Percentiles rank a stretch among this genome's conserved stretches.
Evolutionary conservation across 1,284 basidiomycete species (phyloP).

Genomic region (Moesziomyces globuligerus): DNA sequence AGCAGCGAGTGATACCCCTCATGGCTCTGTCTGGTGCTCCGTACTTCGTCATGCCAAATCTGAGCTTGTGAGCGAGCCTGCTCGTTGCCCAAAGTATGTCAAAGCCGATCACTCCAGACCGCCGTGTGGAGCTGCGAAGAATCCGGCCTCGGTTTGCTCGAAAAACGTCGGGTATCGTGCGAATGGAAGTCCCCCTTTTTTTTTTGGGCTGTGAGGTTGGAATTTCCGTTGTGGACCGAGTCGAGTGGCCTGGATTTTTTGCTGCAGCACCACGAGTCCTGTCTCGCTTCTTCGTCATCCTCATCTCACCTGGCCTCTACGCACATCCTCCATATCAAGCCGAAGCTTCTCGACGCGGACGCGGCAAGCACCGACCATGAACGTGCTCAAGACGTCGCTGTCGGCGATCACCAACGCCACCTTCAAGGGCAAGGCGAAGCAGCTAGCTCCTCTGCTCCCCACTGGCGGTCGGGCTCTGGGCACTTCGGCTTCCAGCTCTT

Average conservation of each 20-base stretch:
- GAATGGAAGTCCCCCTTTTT: constrained; percentile 20
- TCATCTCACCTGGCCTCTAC: neutral
- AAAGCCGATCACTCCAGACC: constrained; percentile 5
- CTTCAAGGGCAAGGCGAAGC: constrained; percentile 40
- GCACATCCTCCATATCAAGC: neutral
- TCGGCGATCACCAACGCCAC: constrained; percentile 13
- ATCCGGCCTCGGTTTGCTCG: neutral
- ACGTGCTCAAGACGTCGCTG: constrained; percentile 20
- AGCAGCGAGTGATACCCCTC: no score
- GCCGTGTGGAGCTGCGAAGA: neutral
- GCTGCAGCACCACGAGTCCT: neutral
- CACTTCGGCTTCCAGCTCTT: constrained; percentile 5
- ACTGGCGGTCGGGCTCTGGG: constrained; percentile 5
- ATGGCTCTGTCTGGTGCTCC: no score
- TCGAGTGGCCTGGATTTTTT: neutral
- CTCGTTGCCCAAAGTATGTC: no score
- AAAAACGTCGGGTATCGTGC: constrained; percentile 11
- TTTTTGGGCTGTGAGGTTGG: neutral
- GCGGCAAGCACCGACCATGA: constrained; percentile 11
- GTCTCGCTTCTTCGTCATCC: neutral
- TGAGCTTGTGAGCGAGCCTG: no score
- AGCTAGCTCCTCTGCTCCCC: constrained; percentile 8
- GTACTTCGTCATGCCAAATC: no score
- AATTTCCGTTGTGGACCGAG: no score
- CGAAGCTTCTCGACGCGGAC: neutral